Evolutionary conservation across 2,329 filamentous ascomycete species (phyloP).

Genomic region (Cladorrhinum sp.): DNA sequence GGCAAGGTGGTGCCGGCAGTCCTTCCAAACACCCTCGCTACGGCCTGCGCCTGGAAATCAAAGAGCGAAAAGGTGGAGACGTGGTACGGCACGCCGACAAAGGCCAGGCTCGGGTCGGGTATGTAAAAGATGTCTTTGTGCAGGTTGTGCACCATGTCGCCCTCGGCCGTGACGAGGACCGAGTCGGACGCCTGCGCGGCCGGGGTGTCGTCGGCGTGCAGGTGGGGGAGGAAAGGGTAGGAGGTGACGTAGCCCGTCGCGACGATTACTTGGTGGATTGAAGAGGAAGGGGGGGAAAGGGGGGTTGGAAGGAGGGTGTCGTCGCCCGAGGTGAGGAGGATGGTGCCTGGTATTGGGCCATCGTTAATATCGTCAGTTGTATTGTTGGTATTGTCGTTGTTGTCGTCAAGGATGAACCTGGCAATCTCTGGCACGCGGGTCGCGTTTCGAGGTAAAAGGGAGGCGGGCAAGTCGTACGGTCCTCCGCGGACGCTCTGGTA

Average conservation of each 20-base stretch:
- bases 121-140: slow-evolving; percentile 73
- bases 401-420: slow-evolving; percentile 38
- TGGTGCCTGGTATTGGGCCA: slow-evolving; percentile 46
- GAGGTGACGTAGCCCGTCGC: slow-evolving; percentile 68
- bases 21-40: slow-evolving; percentile 57
- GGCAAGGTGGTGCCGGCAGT: slow-evolving; percentile 52
- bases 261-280: slow-evolving; percentile 61
- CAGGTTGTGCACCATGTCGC: slow-evolving; percentile 62
- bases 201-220: slow-evolving; percentile 39
- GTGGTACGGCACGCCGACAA: slow-evolving; percentile 64
- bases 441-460: slow-evolving; percentile 51
- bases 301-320: slow-evolving; percentile 44
- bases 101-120: slow-evolving; percentile 59
- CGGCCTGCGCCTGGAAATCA: slow-evolving; percentile 64
- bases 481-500: slow-evolving; percentile 58
- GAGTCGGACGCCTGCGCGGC: slow-evolving; percentile 48
- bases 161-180: slow-evolving; percentile 59
- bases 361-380: not conserved
- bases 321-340: slow-evolving; percentile 55
- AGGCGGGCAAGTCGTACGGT: slow-evolving; percentile 54
- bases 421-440: slow-evolving; percentile 51
- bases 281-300: too few species aligned
- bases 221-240: slow-evolving; percentile 59
- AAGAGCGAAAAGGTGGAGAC: slow-evolving; percentile 67
- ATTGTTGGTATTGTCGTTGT: slow-evolving; percentile 28